Percentiles rank a stretch among this genome's conserved stretches.
Conservation (phyloP, 805 yeast genomes). For the Hanseniaspora occidentalis region DNA sequence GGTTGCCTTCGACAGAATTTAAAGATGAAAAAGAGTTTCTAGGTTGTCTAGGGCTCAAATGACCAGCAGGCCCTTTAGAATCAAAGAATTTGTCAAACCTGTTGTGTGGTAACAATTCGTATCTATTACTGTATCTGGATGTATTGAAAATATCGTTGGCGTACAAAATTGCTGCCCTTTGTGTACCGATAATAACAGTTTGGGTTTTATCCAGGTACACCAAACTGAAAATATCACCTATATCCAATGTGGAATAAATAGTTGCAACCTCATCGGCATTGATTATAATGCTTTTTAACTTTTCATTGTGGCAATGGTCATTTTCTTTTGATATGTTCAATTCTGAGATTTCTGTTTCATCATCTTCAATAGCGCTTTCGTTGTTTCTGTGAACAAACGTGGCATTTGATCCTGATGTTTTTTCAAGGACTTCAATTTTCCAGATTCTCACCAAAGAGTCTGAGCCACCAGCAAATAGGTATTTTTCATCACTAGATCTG, state of each 20-base stretch:
- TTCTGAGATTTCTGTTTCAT: constrained; percentile 9
- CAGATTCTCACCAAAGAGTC: constrained; percentile 85
- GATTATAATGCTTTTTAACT: constrained; percentile 4
- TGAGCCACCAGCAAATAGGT: constrained; percentile 73
- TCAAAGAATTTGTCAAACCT: constrained; percentile 81
- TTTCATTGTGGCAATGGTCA: not conserved
- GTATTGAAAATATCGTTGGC: constrained; percentile 29
- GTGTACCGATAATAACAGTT: constrained; percentile 76
- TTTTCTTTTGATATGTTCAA: constrained; percentile 5
- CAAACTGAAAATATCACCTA: constrained; percentile 86
- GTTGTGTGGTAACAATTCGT: constrained; percentile 36
- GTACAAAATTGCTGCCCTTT: constrained; percentile 80
- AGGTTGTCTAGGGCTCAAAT: constrained; percentile 22
- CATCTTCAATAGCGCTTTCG: constrained; percentile 4
- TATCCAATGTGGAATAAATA: constrained; percentile 71
- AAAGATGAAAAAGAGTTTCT: constrained; percentile 7
- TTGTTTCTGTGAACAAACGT: not conserved
- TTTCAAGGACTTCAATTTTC: constrained; percentile 37
- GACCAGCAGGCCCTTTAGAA: constrained; percentile 76
- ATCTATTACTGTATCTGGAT: constrained; percentile 14
- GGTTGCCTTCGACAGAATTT: not conserved
- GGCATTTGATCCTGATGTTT: constrained; percentile 6
- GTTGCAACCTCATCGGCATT: constrained; percentile 45
- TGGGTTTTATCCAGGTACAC: constrained; percentile 49
- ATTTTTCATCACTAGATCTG: constrained; percentile 36